Evolutionary conservation across 805 yeast genomes (phyloP), one percentile per base, ranked within the genome.

Genomic region (Candida namnaoensis): DNA sequence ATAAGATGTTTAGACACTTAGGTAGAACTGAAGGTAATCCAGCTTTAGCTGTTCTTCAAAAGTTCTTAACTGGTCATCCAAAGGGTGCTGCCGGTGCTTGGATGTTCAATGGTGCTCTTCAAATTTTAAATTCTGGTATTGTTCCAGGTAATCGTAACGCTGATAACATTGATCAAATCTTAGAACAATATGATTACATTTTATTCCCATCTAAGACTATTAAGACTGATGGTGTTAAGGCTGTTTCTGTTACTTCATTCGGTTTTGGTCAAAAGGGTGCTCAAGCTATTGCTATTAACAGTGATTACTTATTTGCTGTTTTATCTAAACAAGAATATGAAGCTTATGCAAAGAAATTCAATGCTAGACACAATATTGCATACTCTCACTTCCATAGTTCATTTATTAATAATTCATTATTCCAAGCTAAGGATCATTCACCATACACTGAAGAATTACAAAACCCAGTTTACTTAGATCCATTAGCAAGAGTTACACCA

Each of bases 11-110:
- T 81, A 69, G 74, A 59, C 99, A 93, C 62, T 74, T 93, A 61
- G 99, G 98, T 54, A 83, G 99, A 71, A 71, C 95, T 43, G 88
- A 86, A 71, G 99, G 99, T 71, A 95, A 93, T 71, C 95, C 99
- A 48, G 90, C 95, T 39, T 74, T 83, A 54, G 97, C 98, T 78
- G 95, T 93, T 42, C 91, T 95, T 95, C 99, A 93, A 71, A 93
- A 93, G 70, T 93, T 77, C 80, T 78, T 93, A 61, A 93, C 99
- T 56, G 99, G 99, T 70, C 99, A 93, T 74, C 99, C 99, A 57
- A 93, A 93, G 85, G 99, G 99, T 78, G 99, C 99, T 56, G 99
- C 99, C 44, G 99, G 97, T 76, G 98, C 99, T 44, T 93, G 99
- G 99, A 93, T 93, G 99, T 71, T 93, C 77, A 95, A 93, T 67